A percentile compares a stretch with the other conserved stretches of the same genome.
phyloP scores from a whole-genome alignment of 1,284 basidiomycete genomes.

The Naganishia cerealis region DNA sequence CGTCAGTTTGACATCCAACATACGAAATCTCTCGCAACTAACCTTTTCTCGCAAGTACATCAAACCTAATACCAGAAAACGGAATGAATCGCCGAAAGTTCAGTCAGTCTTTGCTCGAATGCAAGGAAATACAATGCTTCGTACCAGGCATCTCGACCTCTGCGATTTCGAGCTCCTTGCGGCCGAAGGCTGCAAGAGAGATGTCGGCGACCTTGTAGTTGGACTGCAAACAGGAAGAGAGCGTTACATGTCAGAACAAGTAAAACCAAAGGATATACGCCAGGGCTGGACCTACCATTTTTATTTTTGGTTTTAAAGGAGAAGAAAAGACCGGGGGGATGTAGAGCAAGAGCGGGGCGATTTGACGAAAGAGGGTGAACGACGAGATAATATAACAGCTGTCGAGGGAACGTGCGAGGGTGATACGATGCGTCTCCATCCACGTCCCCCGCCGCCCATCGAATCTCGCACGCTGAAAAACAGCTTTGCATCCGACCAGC shows the following conservation, averaged over 20 bases:
- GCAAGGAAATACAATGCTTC: too few species aligned
- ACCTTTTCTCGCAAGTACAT: constrained; percentile 87
- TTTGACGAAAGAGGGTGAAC: too few species aligned
- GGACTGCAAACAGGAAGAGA: constrained; percentile 13
- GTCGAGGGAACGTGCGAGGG: too few species aligned
- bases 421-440: too few species aligned
- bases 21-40: constrained; percentile 13
- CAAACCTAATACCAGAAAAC: constrained; percentile 53
- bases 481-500: too few species aligned
- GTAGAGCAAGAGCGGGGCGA: not conserved
- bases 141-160: constrained; percentile 62
- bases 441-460: too few species aligned
- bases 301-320: constrained; percentile 16
- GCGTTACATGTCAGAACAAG: not conserved
- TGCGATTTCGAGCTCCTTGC: constrained; percentile 97
- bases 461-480: too few species aligned
- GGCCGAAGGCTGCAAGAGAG: constrained; percentile 78
- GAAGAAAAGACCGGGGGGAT: constrained; percentile 22
- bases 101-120: constrained; percentile 41
- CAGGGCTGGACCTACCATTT: constrained; percentile 11
- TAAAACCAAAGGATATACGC: constrained; percentile 33
- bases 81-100: not conserved
- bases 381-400: too few species aligned
- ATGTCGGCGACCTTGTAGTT: constrained; percentile 65
- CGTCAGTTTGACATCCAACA: not conserved